Evolutionary conservation across 352 stramenopile genomes (phyloP), one percentile per base, ranked within the genome.

Genomic region (Phytophthora pinifolia): DNA sequence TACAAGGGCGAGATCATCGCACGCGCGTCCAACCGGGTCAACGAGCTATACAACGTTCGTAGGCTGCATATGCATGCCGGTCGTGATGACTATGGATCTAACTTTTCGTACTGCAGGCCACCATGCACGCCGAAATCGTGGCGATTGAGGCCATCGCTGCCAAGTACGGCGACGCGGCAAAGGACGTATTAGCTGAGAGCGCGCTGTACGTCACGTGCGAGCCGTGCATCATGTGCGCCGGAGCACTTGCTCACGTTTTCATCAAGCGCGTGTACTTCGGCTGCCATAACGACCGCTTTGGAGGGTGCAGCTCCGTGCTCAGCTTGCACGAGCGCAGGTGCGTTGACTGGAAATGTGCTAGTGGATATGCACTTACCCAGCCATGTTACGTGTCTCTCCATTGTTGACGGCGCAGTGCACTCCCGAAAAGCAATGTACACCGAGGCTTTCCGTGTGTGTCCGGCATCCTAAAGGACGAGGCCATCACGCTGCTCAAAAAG

Each of bases 211-310:
- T 98, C 35, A 98, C 92, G 8, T 96, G 88, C 32, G 92, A 98
- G 70, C 92, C 92, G 5, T 98, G 92, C 63, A 97, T 98, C 55
- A 98, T 98, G 92, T 98, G 92, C 41, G 91, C 92, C 3, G 76
- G 73, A 25, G 92, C 91, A n/a, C 67, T 98, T 14, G 73, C 77
- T 12, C 73, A 88, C 42, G 63, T 97, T 10, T 74, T 58, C 36
- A 88, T 98, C 38, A 54, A 74, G 35, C 59, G 54, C 6, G 89
- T 96, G 41, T 83, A 88, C 32, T 98, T 96, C 74, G 92, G 92
- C 14, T 97, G 88, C 62, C 76, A 89, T 54, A 98, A 98, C 53
- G 88, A 97, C 50, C 87, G 86, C 46, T 98, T 98, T 66, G 92
- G 92, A 45, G 92, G 92, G 29, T 97, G 86, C 67, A 83, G 92